phyloP scores from a whole-genome alignment of 1,284 basidiomycete species.

The Leccinum fallax region DNA sequence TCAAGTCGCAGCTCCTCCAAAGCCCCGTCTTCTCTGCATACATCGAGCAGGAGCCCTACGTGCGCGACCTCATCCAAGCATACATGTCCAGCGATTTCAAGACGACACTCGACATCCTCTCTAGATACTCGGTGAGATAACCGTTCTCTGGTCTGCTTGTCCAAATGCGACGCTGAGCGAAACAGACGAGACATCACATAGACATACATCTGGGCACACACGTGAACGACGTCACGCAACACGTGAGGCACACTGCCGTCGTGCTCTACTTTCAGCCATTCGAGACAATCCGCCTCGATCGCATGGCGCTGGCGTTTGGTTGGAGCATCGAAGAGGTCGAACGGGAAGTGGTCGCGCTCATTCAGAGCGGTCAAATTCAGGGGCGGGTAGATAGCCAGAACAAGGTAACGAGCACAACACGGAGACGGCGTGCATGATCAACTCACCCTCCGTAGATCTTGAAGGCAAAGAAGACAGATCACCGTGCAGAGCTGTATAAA shows the following conservation, averaged over 20 bases:
- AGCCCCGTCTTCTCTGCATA: constrained; percentile 73
- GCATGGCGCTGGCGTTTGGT: constrained; percentile 84
- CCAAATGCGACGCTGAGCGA: not conserved
- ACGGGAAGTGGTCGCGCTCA: constrained; percentile 69
- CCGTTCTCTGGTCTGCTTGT: not conserved
- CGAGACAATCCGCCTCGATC: constrained; percentile 73
- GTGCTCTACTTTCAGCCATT: constrained; percentile 89
- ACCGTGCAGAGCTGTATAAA: constrained; percentile 71
- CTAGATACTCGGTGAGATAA: constrained; percentile 65
- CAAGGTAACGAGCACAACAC: constrained; percentile 50
- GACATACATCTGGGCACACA: constrained; percentile 78
- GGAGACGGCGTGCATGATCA: not conserved
- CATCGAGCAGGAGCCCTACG: constrained; percentile 84
- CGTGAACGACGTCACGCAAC: constrained; percentile 56
- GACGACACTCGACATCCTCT: constrained; percentile 71
- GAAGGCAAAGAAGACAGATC: constrained; percentile 73
- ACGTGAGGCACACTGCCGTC: constrained; percentile 72
- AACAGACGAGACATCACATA: constrained; percentile 69
- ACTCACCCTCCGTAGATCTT: constrained; percentile 52
- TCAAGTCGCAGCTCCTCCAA: constrained; percentile 70
- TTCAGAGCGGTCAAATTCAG: constrained; percentile 73
- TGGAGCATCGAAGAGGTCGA: constrained; percentile 73
- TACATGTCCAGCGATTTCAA: constrained; percentile 86
- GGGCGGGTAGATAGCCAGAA: constrained; percentile 81
- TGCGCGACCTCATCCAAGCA: constrained; percentile 79